These are phyloP conservation scores for Letharia lupina DNA, from an alignment of 495 filamentous ascomycete genomes.

Conservation along the genomic window DNA sequence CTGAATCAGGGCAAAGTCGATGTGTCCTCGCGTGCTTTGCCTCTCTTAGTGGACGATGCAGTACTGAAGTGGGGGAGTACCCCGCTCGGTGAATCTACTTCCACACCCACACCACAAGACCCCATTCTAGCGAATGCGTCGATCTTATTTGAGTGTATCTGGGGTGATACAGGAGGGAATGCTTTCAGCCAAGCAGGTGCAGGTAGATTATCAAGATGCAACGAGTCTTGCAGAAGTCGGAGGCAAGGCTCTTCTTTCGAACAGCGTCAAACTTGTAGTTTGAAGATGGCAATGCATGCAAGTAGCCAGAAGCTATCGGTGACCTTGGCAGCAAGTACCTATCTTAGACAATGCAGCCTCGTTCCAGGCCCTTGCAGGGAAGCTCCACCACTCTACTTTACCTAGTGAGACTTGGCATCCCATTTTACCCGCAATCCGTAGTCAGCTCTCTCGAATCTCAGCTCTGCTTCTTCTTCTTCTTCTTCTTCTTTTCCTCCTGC, in stretches of 20 bases:
- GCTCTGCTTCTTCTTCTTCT: background rate
- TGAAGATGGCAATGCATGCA: background rate
- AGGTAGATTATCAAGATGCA: background rate
- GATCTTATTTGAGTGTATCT: background rate
- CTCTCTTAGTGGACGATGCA: background rate
- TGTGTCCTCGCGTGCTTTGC: constrained; percentile 4
- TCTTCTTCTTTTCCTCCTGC: background rate
- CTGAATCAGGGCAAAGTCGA: background rate
- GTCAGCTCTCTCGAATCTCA: background rate
- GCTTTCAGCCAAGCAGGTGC: background rate
- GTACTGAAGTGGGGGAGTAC: background rate
- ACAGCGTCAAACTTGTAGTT: background rate
- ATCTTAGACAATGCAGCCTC: background rate
- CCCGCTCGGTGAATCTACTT: background rate
- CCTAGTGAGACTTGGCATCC: background rate
- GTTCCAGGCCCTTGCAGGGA: constrained; percentile 4
- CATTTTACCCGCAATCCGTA: constrained; percentile 1
- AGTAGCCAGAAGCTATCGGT: too few species aligned
- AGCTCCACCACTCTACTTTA: background rate
- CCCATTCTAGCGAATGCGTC: background rate
- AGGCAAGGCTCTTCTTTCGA: background rate
- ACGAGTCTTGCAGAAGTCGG: background rate
- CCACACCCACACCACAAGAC: background rate
- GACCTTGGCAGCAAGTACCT: too few species aligned
- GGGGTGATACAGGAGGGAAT: background rate